Conservation (phyloP, 1,284 basidiomycete species). For the Naganishia albida region DNA sequence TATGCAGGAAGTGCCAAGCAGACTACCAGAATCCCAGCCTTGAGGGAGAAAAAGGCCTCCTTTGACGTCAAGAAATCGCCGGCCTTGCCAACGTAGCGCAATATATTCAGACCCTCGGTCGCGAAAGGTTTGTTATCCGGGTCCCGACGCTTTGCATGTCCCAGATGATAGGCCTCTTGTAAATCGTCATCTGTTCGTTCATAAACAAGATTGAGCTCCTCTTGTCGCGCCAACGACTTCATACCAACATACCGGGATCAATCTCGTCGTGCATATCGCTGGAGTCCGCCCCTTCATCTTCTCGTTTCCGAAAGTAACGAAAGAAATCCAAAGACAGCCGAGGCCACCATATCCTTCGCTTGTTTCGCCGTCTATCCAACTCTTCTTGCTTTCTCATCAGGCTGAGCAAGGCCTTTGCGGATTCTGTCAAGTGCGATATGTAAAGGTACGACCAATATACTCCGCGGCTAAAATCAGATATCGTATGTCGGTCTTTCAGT, state of each 20-base stretch:
- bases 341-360: conserved; percentile 69
- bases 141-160: conserved; percentile 47
- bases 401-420: conserved; percentile 57
- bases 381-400: conserved; percentile 61
- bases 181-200: conserved; percentile 32
- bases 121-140: conserved; percentile 53
- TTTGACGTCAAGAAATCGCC: conserved; percentile 45
- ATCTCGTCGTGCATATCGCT: conserved; percentile 40
- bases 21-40: conserved; percentile 71
- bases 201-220: not conserved
- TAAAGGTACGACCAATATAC: conserved; percentile 69
- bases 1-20: conserved; percentile 48
- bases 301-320: conserved; percentile 34
- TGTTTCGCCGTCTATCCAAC: conserved; percentile 61
- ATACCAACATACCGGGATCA: conserved; percentile 35
- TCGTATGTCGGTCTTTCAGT: conserved; percentile 16
- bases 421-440: conserved; percentile 68
- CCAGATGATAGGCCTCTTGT: conserved; percentile 39
- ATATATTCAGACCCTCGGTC: conserved; percentile 40
- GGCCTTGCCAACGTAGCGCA: conserved; percentile 41
- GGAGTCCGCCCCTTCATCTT: conserved; percentile 39
- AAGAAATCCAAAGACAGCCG: conserved; percentile 51
- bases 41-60: conserved; percentile 68
- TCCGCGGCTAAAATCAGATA: conserved; percentile 45
- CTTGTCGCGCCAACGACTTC: too few species aligned